Percentiles rank a stretch among this genome's conserved stretches.
phyloP scores from a whole-genome alignment of 208 protist species.

The Leishmania aethiopica region DNA sequence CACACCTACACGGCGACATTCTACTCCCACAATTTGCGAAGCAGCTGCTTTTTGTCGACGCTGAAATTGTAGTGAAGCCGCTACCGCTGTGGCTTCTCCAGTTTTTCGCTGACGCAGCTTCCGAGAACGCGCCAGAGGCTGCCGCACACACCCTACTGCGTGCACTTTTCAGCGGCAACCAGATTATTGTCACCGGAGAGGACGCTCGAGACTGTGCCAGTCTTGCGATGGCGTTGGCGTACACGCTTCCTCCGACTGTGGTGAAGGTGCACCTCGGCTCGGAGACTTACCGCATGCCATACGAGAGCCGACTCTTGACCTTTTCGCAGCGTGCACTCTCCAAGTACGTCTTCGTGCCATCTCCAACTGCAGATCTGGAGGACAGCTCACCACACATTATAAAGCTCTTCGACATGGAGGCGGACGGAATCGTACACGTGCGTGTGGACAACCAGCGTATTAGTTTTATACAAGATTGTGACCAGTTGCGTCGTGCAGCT shows the following conservation, averaged over 20 bases:
- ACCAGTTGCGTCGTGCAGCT: conserved; percentile 15
- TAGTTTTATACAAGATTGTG: conserved; percentile 33
- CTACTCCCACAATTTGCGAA: conserved; percentile 31
- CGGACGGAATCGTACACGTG: conserved; percentile 43
- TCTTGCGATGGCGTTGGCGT: conserved; percentile 56
- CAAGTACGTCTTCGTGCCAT: conserved; percentile 7
- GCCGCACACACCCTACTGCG: conserved; percentile 48
- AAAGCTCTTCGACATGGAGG: conserved; percentile 28
- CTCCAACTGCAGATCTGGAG: background rate
- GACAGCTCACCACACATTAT: background rate
- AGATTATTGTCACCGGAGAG: conserved; percentile 64
- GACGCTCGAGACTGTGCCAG: conserved; percentile 47
- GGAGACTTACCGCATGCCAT: conserved; percentile 70
- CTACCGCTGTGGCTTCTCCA: conserved; percentile 68
- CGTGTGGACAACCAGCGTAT: conserved; percentile 30
- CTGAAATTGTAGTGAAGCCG: conserved; percentile 46
- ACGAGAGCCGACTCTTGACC: conserved; percentile 56
- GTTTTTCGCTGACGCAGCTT: conserved; percentile 29
- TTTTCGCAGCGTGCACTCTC: conserved; percentile 31
- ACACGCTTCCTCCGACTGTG: conserved; percentile 58
- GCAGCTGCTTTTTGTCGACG: conserved; percentile 19
- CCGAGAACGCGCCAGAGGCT: background rate
- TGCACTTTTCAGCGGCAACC: conserved; percentile 71
- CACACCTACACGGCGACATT: conserved; percentile 17
- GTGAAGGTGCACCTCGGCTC: conserved; percentile 35